Evolutionary conservation across 148 eudicot species (phyloP).

Genomic region (Camellia granthamiana): DNA sequence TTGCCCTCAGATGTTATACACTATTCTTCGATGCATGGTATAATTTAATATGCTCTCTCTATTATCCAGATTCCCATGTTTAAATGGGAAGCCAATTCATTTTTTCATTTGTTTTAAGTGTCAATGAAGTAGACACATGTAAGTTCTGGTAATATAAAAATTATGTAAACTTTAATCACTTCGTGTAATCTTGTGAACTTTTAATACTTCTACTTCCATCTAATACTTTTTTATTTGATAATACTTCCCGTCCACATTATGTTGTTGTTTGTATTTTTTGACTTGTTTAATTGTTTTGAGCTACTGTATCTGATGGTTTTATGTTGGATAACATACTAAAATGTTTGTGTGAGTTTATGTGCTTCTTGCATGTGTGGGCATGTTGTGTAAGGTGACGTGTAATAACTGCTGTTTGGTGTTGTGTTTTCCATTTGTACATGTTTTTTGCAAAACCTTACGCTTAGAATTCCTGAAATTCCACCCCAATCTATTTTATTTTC

Average conservation of each 20-base stretch:
- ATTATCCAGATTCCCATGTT: neutral
- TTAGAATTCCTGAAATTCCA: neutral
- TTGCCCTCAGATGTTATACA: neutral
- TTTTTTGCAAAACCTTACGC: neutral
- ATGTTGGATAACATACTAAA: slow-evolving; percentile 1
- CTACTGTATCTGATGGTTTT: neutral
- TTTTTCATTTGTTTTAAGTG: neutral
- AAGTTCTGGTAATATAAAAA: neutral
- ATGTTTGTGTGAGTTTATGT: neutral
- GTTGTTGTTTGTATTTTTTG: neutral
- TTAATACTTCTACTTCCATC: neutral
- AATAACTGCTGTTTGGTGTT: neutral
- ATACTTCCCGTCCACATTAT: neutral
- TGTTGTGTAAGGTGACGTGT: neutral
- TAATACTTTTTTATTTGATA: neutral
- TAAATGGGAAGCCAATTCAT: neutral
- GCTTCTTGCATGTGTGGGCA: neutral
- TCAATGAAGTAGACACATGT: neutral
- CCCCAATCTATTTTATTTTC: neutral
- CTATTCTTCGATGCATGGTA: neutral
- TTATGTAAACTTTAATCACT: neutral
- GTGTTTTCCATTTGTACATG: neutral
- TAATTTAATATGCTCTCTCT: neutral
- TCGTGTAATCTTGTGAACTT: neutral
- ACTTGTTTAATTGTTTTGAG: neutral